Percentiles rank a stretch among this genome's conserved stretches.
Evolutionary conservation across 805 yeast species (phyloP).

Genomic region (Pichia insulana): DNA sequence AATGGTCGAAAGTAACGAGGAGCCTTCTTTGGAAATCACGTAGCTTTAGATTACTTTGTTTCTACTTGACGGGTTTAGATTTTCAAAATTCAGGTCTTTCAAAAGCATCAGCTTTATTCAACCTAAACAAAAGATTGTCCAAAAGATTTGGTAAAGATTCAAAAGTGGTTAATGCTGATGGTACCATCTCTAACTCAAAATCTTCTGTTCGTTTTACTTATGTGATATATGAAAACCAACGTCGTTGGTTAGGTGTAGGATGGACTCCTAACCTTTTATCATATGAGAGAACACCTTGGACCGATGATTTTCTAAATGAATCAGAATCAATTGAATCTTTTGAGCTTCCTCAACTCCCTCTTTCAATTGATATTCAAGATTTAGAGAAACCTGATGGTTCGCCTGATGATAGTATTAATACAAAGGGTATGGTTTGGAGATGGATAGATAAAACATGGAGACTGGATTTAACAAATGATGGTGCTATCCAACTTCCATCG

Average conservation of each 20-base stretch:
- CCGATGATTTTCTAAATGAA: conserved; percentile 90
- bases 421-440: conserved; percentile 71
- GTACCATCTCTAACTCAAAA: conserved; percentile 8
- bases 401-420: conserved; percentile 26
- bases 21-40: conserved; percentile 79
- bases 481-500: conserved; percentile 64
- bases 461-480: conserved; percentile 81
- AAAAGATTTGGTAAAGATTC: conserved; percentile 23
- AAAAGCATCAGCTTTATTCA: conserved; percentile 34
- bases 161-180: conserved; percentile 7
- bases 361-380: conserved; percentile 9
- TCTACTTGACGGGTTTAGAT: conserved; percentile 83
- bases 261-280: conserved; percentile 91
- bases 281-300: conserved; percentile 94
- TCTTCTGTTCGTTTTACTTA: conserved; percentile 73
- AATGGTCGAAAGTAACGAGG: conserved; percentile 77
- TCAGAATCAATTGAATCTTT: conserved; percentile 69
- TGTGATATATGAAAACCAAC: conserved; percentile 87
- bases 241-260: conserved; percentile 96
- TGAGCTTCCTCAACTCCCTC: conserved; percentile 61
- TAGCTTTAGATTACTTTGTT: conserved; percentile 58
- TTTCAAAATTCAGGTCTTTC: conserved; percentile 33
- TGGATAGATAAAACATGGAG: conserved; percentile 96
- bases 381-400: conserved; percentile 1
- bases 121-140: conserved; percentile 42